Base-by-base conservation (phyloP, 225 moss, liverwort and hornwort genomes). In the Bryoerythrophyllum caledonicum region DNA sequence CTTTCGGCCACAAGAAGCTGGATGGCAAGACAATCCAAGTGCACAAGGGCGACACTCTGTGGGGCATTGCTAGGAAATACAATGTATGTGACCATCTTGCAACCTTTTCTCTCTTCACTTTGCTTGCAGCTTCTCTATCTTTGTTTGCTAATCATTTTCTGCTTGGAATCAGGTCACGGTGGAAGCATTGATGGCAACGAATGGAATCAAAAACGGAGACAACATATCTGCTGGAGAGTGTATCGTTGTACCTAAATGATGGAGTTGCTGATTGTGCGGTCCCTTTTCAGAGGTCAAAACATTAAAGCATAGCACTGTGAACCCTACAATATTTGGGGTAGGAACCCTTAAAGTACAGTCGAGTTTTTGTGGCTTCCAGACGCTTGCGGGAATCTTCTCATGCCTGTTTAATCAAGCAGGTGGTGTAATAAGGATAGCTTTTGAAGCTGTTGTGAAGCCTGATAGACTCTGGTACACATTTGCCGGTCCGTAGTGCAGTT, bases 51-150 rank as follows among this genome's bases (percentile, higher is more conserved):
- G 87, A 87, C 60, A 87, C 84, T 35, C 71, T 87, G 3, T 87
- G 84, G 87, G 79, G 84, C 44, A 84, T 87, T 72, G 79, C 87
- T n/a, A 70, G 23, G 60, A 84, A 87, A 60, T 26, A 84, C 13
- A 70, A 84, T 46, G 84, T 87, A 77, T 68, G 63, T 43, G 6
- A 17, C 48, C 58, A 43, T 60, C 52, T 60, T 49, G 21, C 30
- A 41, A 37, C n/a, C 40, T 37, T 61, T 64, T 4, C 23, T 58
- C 68, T 51, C 26, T n/a, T n/a, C 30, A 16, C 43, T n/a, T 8
- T 23, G 56, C 57, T 24, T 64, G 51, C 63, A 32, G 65, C 28
- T 38, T 2, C 24, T 67, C n/a, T 65, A 2, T 52, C n/a, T n/a
- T 38, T 20, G 61, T 32, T 61, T 24, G 38, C 37, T 26, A 41